Conservation (phyloP, 140 eudicot species). For the Anethum foeniculum region DNA sequence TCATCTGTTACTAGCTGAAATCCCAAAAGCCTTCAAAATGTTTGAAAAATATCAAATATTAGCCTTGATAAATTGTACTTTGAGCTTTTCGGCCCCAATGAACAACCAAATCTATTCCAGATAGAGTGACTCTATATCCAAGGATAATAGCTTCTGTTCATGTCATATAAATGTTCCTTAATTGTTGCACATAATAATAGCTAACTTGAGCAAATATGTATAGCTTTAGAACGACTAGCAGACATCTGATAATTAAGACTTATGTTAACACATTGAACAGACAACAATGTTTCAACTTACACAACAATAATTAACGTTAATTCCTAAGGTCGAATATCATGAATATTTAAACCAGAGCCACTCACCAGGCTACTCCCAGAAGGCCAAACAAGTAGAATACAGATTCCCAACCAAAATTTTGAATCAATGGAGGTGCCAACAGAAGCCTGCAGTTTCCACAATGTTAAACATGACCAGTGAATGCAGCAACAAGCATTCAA, state of each 20-base stretch:
- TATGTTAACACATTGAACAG: background rate
- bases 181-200: background rate
- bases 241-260: background rate
- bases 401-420: conserved; percentile 92
- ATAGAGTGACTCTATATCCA: background rate
- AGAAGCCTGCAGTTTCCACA: conserved; percentile 62
- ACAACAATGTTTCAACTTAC: background rate
- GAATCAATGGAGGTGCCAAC: conserved; percentile 90
- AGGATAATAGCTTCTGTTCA: background rate
- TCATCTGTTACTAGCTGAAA: conserved; percentile 83
- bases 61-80: background rate
- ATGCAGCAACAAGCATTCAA: background rate
- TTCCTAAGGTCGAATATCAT: background rate
- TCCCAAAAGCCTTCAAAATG: conserved; percentile 63
- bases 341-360: background rate
- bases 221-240: background rate
- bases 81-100: background rate
- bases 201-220: background rate
- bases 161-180: background rate
- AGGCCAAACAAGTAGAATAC: conserved; percentile 90
- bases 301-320: background rate
- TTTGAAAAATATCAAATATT: background rate
- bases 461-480: background rate
- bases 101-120: background rate
- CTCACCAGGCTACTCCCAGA: conserved; percentile 87